These are phyloP conservation scores for Termitomyces sp. DNA, from an alignment of 1,284 basidiomycete species.

Conservation along the genomic window DNA sequence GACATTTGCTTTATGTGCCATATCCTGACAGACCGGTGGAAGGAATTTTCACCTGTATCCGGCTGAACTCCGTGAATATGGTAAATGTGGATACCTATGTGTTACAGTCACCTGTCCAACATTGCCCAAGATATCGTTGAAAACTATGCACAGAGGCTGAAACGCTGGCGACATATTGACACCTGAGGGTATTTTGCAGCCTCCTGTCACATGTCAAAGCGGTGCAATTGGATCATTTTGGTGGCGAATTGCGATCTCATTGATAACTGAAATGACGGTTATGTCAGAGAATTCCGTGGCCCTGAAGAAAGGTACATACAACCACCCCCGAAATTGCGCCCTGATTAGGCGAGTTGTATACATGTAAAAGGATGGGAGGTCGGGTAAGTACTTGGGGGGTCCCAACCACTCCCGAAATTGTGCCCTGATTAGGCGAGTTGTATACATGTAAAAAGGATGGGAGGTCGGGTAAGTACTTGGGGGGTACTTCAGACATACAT, in stretches of 20 bases:
- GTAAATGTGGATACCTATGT: neutral
- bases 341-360: neutral
- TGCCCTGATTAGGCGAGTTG: neutral
- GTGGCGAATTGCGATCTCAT: neutral
- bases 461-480: too few relatives aligned
- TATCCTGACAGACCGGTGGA: neutral
- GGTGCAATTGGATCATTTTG: neutral
- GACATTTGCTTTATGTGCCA: too few relatives aligned
- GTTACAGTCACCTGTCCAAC: neutral
- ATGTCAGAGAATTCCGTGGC: conserved; percentile 1
- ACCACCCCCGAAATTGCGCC: neutral
- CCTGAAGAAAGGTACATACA: conserved; percentile 2
- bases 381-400: too few relatives aligned
- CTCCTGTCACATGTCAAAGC: neutral
- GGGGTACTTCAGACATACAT: too few relatives aligned
- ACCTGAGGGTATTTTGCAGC: neutral
- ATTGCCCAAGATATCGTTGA: neutral
- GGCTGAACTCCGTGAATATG: neutral
- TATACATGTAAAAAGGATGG: too few relatives aligned
- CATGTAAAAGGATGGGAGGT: too few relatives aligned
- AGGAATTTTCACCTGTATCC: neutral
- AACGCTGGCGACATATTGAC: neutral
- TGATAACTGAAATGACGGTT: neutral
- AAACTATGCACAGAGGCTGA: neutral
- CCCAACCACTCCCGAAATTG: neutral